Evolutionary conservation across 108 stramenopile species (phyloP).

Genomic region (Pseudonitzschia multiseries): DNA sequence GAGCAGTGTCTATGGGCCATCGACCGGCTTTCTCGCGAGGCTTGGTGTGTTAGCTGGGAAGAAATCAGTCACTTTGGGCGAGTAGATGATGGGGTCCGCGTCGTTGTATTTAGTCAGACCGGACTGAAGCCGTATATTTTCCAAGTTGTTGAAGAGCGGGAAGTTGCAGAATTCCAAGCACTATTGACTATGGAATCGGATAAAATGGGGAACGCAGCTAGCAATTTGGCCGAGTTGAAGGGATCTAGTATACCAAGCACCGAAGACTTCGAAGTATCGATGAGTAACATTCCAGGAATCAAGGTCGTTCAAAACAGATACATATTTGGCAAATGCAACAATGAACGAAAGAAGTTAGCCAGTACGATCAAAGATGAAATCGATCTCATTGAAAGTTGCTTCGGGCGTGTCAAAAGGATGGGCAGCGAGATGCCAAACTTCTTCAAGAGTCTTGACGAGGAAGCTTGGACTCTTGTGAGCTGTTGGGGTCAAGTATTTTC

Average conservation of each 20-base stretch:
- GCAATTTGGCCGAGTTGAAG: constrained; percentile 34
- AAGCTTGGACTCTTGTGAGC: constrained; percentile 72
- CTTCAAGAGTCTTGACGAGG: constrained; percentile 65
- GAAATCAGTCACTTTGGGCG: constrained; percentile 71
- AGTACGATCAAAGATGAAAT: constrained; percentile 63
- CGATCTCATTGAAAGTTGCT: constrained; percentile 70
- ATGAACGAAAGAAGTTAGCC: constrained; percentile 30
- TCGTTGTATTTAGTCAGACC: constrained; percentile 62
- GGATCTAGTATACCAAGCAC: constrained; percentile 12
- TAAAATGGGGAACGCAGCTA: constrained; percentile 60
- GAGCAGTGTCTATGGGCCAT: constrained; percentile 71
- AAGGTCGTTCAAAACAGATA: constrained; percentile 50
- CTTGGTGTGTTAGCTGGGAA: constrained; percentile 74
- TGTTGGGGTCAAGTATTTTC: constrained; percentile 73
- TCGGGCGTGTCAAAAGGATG: constrained; percentile 51
- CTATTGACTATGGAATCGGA: constrained; percentile 59
- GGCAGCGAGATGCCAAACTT: constrained; percentile 54
- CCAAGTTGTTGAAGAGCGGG: constrained; percentile 41
- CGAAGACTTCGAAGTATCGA: constrained; percentile 44
- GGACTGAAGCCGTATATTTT: constrained; percentile 65
- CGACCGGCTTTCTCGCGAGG: constrained; percentile 52
- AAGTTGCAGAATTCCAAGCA: constrained; percentile 40
- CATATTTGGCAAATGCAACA: constrained; percentile 74
- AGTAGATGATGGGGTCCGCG: constrained; percentile 43
- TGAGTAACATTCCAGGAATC: constrained; percentile 65